Percentiles rank a stretch among this genome's conserved stretches.
phyloP scores from a whole-genome alignment of 108 stramenopile species.

The Fragilaria radians region DNA sequence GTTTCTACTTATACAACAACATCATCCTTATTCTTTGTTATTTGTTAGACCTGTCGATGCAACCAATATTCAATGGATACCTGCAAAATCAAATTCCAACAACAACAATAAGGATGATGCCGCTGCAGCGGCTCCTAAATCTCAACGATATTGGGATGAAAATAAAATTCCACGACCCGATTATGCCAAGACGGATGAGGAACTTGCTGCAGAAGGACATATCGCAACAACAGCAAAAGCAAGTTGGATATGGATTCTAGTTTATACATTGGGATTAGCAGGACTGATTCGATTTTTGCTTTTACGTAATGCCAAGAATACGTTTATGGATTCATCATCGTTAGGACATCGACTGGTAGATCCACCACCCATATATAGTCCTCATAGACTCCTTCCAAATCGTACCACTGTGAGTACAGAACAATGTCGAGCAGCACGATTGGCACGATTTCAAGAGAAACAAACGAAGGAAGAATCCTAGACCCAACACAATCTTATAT shows the following conservation, averaged over 20 bases:
- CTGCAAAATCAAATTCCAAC: too few relatives aligned
- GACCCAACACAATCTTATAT: too few relatives aligned
- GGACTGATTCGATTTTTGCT: neutral
- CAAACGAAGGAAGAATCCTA: conserved; percentile 3
- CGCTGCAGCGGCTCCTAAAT: conserved; percentile 46
- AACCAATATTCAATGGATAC: conserved; percentile 1
- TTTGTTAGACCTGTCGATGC: neutral
- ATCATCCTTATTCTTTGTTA: too few relatives aligned
- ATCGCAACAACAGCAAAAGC: neutral
- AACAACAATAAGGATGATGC: neutral
- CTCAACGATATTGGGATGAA: conserved; percentile 67
- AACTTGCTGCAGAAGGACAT: conserved; percentile 39
- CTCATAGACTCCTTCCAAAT: too few relatives aligned
- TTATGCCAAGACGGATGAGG: conserved; percentile 68
- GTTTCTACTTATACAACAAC: too few relatives aligned
- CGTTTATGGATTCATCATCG: neutral
- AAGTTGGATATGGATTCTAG: neutral
- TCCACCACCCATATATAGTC: too few relatives aligned
- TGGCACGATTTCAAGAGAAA: neutral
- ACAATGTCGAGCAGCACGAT: neutral
- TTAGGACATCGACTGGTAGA: neutral
- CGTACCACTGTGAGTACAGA: neutral
- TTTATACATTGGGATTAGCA: neutral
- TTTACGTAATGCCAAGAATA: neutral
- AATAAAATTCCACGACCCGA: conserved; percentile 58